phyloP scores from a whole-genome alignment of 257 asterid genomes.

The Lavandula angustifolia region DNA sequence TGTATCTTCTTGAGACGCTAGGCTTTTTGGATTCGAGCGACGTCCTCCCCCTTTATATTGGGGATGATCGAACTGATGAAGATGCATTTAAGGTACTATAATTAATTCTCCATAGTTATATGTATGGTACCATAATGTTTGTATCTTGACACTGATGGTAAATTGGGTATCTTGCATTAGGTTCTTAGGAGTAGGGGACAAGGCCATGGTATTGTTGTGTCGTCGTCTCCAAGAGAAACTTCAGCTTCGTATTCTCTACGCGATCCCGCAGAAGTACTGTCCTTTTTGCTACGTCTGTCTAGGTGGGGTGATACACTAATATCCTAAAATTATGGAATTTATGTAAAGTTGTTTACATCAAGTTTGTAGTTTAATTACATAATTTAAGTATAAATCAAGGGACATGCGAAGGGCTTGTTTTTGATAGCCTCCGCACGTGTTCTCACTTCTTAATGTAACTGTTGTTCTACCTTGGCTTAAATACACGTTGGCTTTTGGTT shows the following conservation, averaged over 20 bases:
- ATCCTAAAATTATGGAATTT: neutral
- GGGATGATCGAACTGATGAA: constrained; percentile 86
- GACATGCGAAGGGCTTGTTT: too few relatives aligned
- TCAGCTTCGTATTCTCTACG: constrained; percentile 59
- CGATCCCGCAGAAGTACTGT: constrained; percentile 61
- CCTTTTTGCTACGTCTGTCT: constrained; percentile 54
- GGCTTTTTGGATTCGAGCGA: constrained; percentile 48
- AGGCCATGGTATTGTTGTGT: constrained; percentile 68
- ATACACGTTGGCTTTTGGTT: too few relatives aligned
- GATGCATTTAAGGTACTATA: constrained; percentile 77
- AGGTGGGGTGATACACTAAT: constrained; percentile 38
- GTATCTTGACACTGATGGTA: too few relatives aligned
- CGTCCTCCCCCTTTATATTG: constrained; percentile 67
- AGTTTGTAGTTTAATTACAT: too few relatives aligned
- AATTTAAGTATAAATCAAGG: too few relatives aligned
- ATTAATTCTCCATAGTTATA: too few relatives aligned
- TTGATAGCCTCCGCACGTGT: too few relatives aligned
- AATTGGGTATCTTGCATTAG: constrained; percentile 29
- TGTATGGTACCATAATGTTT: too few relatives aligned
- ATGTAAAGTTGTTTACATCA: too few relatives aligned
- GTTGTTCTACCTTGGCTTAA: too few relatives aligned
- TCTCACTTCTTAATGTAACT: too few relatives aligned
- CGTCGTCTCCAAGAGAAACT: constrained; percentile 63
- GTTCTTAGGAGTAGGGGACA: constrained; percentile 45
- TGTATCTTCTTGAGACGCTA: constrained; percentile 58